Percentiles rank a stretch among this genome's conserved stretches.
These are phyloP conservation scores for Cladosporium cucumerinum DNA, from an alignment of 2,329 filamentous ascomycete genomes.

Conservation along the genomic window DNA sequence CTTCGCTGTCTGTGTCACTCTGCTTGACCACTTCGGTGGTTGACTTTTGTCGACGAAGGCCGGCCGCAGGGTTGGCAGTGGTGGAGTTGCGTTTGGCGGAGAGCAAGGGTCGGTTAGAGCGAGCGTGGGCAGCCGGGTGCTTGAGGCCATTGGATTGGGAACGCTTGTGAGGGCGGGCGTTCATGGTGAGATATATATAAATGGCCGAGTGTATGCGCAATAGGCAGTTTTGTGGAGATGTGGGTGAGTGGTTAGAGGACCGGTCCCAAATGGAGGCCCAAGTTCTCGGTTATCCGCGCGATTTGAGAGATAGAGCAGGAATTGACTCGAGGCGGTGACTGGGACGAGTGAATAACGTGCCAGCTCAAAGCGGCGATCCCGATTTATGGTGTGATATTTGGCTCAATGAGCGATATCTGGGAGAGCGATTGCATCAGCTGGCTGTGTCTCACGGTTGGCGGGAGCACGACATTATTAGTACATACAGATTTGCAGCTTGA, in stretches of 20 bases:
- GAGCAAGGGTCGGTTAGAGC: conserved; percentile 4
- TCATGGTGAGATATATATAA: conserved; percentile 12
- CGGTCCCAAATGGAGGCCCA: conserved; percentile 8
- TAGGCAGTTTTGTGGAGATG: neutral
- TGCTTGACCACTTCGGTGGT: neutral
- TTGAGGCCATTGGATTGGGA: conserved; percentile 16
- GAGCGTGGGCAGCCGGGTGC: conserved; percentile 6
- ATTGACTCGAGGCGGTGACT: conserved; percentile 10
- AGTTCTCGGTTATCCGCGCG: conserved; percentile 16
- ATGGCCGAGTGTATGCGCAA: conserved; percentile 1
- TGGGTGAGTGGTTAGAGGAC: neutral
- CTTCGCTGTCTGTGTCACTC: conserved; percentile 42
- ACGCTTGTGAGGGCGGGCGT: conserved; percentile 11
- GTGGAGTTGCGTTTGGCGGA: conserved; percentile 6
- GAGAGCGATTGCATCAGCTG: conserved; percentile 7
- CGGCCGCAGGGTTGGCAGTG: conserved; percentile 4
- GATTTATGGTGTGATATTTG: conserved; percentile 9
- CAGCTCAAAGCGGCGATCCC: neutral
- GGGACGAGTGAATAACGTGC: conserved; percentile 5
- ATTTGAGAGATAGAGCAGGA: conserved; percentile 10
- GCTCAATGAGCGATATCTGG: conserved; percentile 9
- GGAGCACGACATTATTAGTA: conserved; percentile 8
- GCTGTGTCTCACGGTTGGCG: conserved; percentile 6
- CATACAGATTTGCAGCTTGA: conserved; percentile 1
- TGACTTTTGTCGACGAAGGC: conserved; percentile 9